Conservation (phyloP, 257 asterid genomes). For the Osmanthus fragrans region DNA sequence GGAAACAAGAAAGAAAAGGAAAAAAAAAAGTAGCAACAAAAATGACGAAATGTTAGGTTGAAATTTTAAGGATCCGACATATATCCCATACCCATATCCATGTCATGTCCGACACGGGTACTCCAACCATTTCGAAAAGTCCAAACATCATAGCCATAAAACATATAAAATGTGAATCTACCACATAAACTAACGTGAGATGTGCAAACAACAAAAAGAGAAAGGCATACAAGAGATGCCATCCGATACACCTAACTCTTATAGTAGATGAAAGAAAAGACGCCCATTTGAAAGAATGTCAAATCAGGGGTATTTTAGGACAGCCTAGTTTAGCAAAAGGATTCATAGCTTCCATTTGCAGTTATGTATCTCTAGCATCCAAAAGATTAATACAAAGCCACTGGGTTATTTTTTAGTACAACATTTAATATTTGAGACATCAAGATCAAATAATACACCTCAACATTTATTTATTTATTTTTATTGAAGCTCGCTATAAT, state of each 20-base stretch:
- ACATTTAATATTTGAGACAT: neutral
- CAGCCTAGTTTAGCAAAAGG: neutral
- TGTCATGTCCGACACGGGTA: no score
- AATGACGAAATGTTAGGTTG: no score
- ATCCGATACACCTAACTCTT: neutral
- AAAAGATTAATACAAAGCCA: neutral
- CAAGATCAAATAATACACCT: constrained; percentile 7
- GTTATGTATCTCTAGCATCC: neutral
- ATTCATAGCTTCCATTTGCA: constrained; percentile 3
- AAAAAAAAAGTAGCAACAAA: no score
- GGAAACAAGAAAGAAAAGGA: no score
- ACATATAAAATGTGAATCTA: neutral
- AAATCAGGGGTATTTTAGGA: neutral
- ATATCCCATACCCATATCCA: no score
- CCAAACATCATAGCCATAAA: no score
- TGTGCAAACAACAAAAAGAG: neutral
- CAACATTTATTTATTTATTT: neutral
- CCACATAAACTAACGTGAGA: neutral
- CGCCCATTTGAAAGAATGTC: neutral
- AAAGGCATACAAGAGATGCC: neutral
- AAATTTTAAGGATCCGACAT: no score
- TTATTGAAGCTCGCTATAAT: neutral
- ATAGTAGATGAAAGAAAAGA: neutral
- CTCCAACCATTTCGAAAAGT: no score
- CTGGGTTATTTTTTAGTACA: neutral